These are phyloP conservation scores for Rubia occidens DNA, from an alignment of 305 asterid genomes.

Conservation along the genomic window DNA sequence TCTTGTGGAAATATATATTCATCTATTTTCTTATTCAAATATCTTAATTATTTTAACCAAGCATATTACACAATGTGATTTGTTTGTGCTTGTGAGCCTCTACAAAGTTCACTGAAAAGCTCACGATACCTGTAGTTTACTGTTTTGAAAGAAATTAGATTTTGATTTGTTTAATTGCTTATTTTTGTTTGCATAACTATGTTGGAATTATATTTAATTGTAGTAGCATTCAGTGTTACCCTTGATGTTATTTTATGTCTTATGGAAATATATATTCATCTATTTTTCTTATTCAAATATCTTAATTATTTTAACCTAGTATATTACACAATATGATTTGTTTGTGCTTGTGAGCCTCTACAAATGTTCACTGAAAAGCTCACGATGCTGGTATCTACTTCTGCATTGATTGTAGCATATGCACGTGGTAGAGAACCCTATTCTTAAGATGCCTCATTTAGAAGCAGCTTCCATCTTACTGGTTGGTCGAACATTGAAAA, in stretches of 20 bases:
- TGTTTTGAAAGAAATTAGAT: too few species aligned
- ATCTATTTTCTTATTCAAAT: not conserved
- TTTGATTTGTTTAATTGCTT: too few species aligned
- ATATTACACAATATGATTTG: not conserved
- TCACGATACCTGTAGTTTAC: conserved; percentile 4
- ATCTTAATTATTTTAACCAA: not conserved
- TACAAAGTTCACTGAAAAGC: not conserved
- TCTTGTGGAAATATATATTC: not conserved
- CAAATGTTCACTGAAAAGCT: conserved; percentile 1
- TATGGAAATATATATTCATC: not conserved
- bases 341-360: not conserved
- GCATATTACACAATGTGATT: not conserved
- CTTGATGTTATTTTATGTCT: not conserved
- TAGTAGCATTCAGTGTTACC: not conserved
- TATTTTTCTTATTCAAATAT: not conserved
- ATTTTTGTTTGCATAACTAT: not conserved
- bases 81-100: not conserved
- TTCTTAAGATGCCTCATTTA: conserved; percentile 80
- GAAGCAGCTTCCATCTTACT: conserved; percentile 98
- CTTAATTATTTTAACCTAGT: not conserved
- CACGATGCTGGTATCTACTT: conserved; percentile 16
- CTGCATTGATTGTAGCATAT: conserved; percentile 66
- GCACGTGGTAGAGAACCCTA: conserved; percentile 97
- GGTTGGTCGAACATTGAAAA: conserved; percentile 88
- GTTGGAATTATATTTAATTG: not conserved